Conservation (phyloP, 345 rosid genomes). For the Bruguiera sexangula region DNA sequence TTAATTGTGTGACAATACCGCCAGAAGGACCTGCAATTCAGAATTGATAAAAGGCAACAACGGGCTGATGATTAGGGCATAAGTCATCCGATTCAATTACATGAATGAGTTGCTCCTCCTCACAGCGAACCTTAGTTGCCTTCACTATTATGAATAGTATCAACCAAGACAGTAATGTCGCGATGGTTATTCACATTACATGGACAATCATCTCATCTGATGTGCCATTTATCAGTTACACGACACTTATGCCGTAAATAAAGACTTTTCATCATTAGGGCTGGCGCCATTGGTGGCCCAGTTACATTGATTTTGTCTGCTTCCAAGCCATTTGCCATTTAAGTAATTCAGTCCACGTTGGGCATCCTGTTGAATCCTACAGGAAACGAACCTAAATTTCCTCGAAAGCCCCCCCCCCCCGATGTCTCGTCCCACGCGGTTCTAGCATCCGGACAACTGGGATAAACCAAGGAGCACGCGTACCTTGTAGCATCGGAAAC, state of each 20-base stretch:
- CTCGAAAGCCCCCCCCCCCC: slow-evolving; percentile 70
- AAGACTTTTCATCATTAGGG: slow-evolving; percentile 71
- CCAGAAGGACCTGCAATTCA: too few relatives aligned
- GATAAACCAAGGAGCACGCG: slow-evolving; percentile 28
- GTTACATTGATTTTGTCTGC: slow-evolving; percentile 89
- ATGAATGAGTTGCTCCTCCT: too few relatives aligned
- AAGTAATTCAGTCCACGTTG: slow-evolving; percentile 88
- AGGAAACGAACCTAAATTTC: slow-evolving; percentile 97
- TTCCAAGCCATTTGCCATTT: slow-evolving; percentile 94
- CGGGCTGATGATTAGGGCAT: too few relatives aligned
- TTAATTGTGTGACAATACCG: too few relatives aligned
- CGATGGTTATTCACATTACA: too few relatives aligned
- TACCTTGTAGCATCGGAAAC: slow-evolving; percentile 34
- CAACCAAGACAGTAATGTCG: too few relatives aligned
- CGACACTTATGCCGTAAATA: slow-evolving; percentile 63
- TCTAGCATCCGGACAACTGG: slow-evolving; percentile 36
- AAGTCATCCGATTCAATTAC: too few relatives aligned
- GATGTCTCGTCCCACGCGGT: slow-evolving; percentile 99
- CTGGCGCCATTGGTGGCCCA: slow-evolving; percentile 93
- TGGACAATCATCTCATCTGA: slow-evolving; percentile 46
- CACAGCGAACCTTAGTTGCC: too few relatives aligned
- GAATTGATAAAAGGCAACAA: too few relatives aligned
- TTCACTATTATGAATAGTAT: too few relatives aligned
- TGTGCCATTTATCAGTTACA: slow-evolving; percentile 75
- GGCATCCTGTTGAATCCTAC: slow-evolving; percentile 91